Percentiles rank a stretch among this genome's conserved stretches.
These are phyloP conservation scores for Ogataea kodamae DNA, from an alignment of 805 yeast species.

Conservation along the genomic window DNA sequence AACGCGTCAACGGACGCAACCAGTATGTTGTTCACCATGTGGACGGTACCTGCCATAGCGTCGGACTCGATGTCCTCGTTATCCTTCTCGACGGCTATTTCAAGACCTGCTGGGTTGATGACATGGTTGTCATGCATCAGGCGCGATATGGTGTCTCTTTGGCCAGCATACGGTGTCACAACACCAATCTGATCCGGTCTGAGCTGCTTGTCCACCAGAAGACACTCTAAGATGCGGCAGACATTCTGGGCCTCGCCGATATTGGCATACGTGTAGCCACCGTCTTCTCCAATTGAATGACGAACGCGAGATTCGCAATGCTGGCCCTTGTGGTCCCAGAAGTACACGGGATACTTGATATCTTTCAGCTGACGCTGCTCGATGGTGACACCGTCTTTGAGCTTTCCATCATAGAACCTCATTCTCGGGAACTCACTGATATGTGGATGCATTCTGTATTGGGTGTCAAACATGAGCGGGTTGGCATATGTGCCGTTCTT, in stretches of 20 bases:
- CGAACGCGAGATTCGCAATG: conserved; percentile 45
- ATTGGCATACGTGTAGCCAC: conserved; percentile 59
- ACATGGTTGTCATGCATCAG: conserved; percentile 46
- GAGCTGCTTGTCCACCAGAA: conserved; percentile 54
- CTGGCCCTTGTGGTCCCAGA: conserved; percentile 56
- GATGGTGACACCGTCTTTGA: conserved; percentile 66
- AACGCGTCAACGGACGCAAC: conserved; percentile 79
- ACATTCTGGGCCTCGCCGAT: conserved; percentile 49
- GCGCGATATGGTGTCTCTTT: conserved; percentile 58
- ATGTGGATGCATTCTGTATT: conserved; percentile 95
- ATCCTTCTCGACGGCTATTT: conserved; percentile 51
- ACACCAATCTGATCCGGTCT: conserved; percentile 53
- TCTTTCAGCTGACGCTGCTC: conserved; percentile 45
- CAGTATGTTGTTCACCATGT: conserved; percentile 42
- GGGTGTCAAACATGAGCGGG: conserved; percentile 71
- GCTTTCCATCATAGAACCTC: conserved; percentile 68
- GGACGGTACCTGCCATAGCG: conserved; percentile 42
- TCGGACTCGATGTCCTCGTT: conserved; percentile 54
- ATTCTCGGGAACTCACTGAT: conserved; percentile 81
- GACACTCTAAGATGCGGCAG: conserved; percentile 43
- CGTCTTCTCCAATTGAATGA: conserved; percentile 34
- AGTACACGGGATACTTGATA: conserved; percentile 53
- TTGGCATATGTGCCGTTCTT: conserved; percentile 55
- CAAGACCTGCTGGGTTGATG: conserved; percentile 51
- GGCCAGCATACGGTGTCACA: conserved; percentile 76